phyloP scores from a whole-genome alignment of 352 stramenopile genomes.

The Globisporangium alternatum region DNA sequence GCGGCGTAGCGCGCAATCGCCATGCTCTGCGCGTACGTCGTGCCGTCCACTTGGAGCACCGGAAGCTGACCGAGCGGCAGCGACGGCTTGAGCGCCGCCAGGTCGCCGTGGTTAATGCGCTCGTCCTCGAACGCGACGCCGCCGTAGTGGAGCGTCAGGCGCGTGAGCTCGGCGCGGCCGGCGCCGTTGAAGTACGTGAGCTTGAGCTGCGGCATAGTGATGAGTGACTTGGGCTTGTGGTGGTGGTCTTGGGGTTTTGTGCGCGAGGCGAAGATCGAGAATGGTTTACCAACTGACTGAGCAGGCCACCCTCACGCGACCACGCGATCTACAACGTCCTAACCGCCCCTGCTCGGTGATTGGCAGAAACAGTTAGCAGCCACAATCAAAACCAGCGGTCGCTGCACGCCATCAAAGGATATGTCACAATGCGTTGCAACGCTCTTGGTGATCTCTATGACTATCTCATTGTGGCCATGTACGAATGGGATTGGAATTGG shows the following conservation, averaged over 20 bases:
- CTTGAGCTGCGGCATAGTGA: slow-evolving; percentile 34
- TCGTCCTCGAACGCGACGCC: slow-evolving; percentile 27
- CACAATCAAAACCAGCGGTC: neutral
- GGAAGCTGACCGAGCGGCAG: slow-evolving; percentile 29
- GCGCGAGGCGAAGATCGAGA: neutral
- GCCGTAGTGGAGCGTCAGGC: slow-evolving; percentile 44
- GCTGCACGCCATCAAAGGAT: neutral
- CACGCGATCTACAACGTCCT: neutral
- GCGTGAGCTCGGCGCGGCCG: slow-evolving; percentile 57
- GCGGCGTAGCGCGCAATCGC: slow-evolving; percentile 34
- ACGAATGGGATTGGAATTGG: no score
- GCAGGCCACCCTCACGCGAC: neutral
- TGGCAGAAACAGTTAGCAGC: neutral
- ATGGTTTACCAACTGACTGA: neutral
- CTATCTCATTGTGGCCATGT: no score
- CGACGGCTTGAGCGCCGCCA: slow-evolving; percentile 18
- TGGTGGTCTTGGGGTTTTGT: neutral
- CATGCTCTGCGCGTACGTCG: slow-evolving; percentile 21
- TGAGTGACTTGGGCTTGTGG: neutral
- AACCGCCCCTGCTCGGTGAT: neutral
- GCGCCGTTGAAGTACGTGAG: slow-evolving; percentile 68
- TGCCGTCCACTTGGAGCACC: slow-evolving; percentile 26
- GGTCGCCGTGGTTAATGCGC: slow-evolving; percentile 16
- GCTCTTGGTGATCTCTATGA: no score
- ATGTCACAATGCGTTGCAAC: neutral